phyloP scores from a whole-genome alignment of 257 asterid species.

The Solanum ahanhuiri region DNA sequence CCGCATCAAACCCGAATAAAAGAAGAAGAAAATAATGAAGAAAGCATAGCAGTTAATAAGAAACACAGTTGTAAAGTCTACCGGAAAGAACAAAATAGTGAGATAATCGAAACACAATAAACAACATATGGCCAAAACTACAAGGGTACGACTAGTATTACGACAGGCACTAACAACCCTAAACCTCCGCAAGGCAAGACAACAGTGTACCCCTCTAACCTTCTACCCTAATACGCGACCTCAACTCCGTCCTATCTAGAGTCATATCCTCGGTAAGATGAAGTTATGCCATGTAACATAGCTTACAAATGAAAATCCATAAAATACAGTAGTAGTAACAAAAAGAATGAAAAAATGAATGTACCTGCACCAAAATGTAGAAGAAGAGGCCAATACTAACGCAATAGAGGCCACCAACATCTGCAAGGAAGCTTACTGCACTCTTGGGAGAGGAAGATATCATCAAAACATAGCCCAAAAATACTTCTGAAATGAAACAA shows the following conservation, averaged over 20 bases:
- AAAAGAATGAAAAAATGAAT: constrained; percentile 16
- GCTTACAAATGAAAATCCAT: background rate
- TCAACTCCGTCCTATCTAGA: background rate
- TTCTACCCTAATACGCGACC: background rate
- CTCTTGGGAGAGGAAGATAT: constrained; percentile 35
- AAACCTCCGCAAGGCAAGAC: background rate
- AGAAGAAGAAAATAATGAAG: background rate
- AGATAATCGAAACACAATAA: background rate
- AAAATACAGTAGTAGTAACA: constrained; percentile 3
- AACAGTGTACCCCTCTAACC: background rate
- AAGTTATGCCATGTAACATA: background rate
- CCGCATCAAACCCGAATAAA: background rate
- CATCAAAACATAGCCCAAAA: constrained; percentile 16
- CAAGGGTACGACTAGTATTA: background rate
- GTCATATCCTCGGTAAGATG: background rate
- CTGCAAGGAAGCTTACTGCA: constrained; percentile 99
- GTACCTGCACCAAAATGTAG: constrained; percentile 83
- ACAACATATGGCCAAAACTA: background rate
- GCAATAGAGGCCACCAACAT: constrained; percentile 95
- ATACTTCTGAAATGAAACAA: background rate
- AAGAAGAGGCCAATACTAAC: constrained; percentile 75
- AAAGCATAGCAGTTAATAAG: background rate
- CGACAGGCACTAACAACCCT: background rate
- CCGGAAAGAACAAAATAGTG: background rate
- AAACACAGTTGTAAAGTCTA: background rate